These are phyloP conservation scores for Podospora tetraspora DNA, from an alignment of 495 filamentous ascomycete species.

Conservation along the genomic window DNA sequence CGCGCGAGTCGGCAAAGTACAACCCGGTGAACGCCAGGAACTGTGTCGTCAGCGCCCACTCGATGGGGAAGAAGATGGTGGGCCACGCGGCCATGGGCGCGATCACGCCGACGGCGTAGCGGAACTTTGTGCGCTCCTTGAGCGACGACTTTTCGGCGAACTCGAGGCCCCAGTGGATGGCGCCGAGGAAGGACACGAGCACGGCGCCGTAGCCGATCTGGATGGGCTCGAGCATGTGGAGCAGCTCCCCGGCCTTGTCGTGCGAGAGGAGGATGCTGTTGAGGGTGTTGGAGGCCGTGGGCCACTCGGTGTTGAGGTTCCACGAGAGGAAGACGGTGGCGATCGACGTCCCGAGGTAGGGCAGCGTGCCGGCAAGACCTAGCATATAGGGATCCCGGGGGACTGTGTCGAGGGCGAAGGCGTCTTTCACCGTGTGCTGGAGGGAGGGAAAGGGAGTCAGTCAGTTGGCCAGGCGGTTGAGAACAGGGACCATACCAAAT, in stretches of 20 bases:
- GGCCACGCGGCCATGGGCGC: conserved; percentile 90
- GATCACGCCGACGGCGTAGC: conserved; percentile 78
- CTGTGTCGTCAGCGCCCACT: conserved; percentile 85
- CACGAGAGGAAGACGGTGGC: conserved; percentile 83
- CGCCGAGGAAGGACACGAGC: conserved; percentile 92
- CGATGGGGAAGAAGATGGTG: conserved; percentile 76
- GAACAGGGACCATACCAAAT: conserved; percentile 57
- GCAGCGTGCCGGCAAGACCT: conserved; percentile 83
- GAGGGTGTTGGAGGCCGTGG: conserved; percentile 53
- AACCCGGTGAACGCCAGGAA: conserved; percentile 84
- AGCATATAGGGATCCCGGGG: conserved; percentile 75
- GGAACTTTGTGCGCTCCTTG: conserved; percentile 38
- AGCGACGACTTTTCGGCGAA: conserved; percentile 47
- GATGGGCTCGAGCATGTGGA: conserved; percentile 80
- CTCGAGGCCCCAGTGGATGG: conserved; percentile 88
- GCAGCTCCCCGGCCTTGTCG: conserved; percentile 64
- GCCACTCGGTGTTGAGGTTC: conserved; percentile 63
- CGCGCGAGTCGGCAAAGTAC: conserved; percentile 81
- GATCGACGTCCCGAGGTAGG: conserved; percentile 83
- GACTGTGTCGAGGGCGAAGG: conserved; percentile 71
- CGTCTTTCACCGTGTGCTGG: conserved; percentile 79
- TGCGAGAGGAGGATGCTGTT: conserved; percentile 55
- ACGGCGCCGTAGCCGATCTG: conserved; percentile 93
- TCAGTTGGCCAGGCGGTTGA: not conserved
- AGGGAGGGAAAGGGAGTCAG: not conserved